Base-by-base conservation (phyloP, 2,329 filamentous ascomycete genomes). In the Fusarium fracticaudum region DNA sequence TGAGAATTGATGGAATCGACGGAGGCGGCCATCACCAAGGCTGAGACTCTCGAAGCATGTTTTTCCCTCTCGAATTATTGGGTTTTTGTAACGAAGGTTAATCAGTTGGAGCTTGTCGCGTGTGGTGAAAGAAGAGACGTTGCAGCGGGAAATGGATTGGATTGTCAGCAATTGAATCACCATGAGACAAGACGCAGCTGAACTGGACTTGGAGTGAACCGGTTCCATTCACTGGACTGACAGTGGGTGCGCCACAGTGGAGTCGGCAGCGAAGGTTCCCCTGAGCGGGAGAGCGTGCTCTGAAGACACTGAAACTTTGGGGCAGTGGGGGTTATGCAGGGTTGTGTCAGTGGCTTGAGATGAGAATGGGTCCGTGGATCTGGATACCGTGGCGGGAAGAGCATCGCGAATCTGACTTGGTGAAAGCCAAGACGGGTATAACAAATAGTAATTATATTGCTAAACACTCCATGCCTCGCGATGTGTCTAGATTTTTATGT, bases 11-110 rank as follows among this genome's bases (percentile, higher is more conserved):
- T 71, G 64, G 70, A 67, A 70, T 77, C 69, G 64, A 76, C 76
- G 43, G 71, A 71, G 65, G 69, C 74, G 68, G 76, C 74, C 77
- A 78, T 78, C 71, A 77, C 76, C 76, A 76, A 73, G 63, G 60
- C 61, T 73, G 64, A 65, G 58, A 63, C 65, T 60, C 69, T 37
- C 75, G 66, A 64, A 75, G 73, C 72, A 75, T 75, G 50, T 69
- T 72, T 63, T 71, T 69, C 45, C 61, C 45, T 29, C 22, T 41
- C 17, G 45, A 47, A 9, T 47, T 40, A 29, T 29, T 1, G 6
- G n/a, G 13, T 26, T 18, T 15, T 38, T 18, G 40, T 20, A 37
- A 35, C 26, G 48, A 26, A 15, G 44, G 38, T 58, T 41, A 41
- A 38, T 57, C 50, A 38, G 37, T 37, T n/a, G 37, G 41, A 38